Evolutionary conservation across 805 yeast genomes (phyloP), one percentile per base, ranked within the genome.

Genomic region (Nakazawaea wyomingensis): DNA sequence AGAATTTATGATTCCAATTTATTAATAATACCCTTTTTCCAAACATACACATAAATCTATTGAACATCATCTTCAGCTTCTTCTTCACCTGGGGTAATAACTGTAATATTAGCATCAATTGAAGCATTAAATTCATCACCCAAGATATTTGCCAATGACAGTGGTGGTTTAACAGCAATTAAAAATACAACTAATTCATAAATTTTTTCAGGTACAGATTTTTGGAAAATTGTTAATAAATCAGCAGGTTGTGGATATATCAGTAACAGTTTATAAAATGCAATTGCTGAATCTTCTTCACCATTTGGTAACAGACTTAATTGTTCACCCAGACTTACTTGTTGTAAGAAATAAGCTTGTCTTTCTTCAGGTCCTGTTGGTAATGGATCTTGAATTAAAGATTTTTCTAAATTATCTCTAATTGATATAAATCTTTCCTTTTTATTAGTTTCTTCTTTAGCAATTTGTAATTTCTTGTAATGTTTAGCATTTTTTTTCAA

Each of bases 231-330:
- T 40, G 83, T 84, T 60, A 93, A 74, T 54, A 93, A 78, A 56
- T 88, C 96, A 44, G 95, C 82, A 47, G 99, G 99, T 64, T 85
- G 83, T 48, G 99, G 98, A 65, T 90, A 91, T 39, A 89, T 90
- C 33, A 87, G 78, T 59, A 93, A 73, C 11, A 97, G 98, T 65
- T 87, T 85, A 77, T 93, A 93, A 75, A 89, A 93, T 52, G 82
- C 76, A 53, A 90, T 71, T 30, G 99, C 98, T 35, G 97, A 82
- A 47, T 83, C 87, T 50, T 84, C 65, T 62, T 85, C 87, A 52
- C 76, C 74, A 50, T 81, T 83, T 48, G 84, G 80, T 27, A 68
- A 58, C 50, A 76, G 69, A 50, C 87, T 77, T 53, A 85, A 70
- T 62, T 82, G 85, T 65, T 91, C 98, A 61, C 96, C 98, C 38